Conservation (phyloP, 352 stramenopile species). For the Phytophthora meadii region DNA sequence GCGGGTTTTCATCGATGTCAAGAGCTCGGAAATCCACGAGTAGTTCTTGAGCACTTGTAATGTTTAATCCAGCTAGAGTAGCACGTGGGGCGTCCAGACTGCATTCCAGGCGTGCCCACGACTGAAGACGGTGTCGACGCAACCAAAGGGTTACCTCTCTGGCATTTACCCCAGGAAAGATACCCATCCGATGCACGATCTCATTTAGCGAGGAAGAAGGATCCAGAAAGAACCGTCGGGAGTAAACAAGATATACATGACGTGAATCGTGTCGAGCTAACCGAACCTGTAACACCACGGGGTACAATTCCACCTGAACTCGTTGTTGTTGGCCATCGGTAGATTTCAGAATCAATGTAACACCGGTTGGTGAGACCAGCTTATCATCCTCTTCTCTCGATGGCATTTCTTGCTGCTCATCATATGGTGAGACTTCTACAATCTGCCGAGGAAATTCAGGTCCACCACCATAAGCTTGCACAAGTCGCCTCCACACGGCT, state of each 20-base stretch:
- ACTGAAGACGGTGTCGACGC: constrained; percentile 57
- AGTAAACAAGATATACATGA: constrained; percentile 66
- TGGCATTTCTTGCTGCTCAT: constrained; percentile 27
- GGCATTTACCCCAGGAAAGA: constrained; percentile 60
- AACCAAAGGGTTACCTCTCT: constrained; percentile 71
- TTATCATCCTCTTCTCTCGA: constrained; percentile 25
- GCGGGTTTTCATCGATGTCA: constrained; percentile 35
- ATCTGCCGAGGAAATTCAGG: constrained; percentile 64
- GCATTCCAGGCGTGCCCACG: constrained; percentile 67
- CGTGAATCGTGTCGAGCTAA: constrained; percentile 62
- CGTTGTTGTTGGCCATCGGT: constrained; percentile 19
- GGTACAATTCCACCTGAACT: constrained; percentile 61
- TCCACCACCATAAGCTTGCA: constrained; percentile 62
- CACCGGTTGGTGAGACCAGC: neutral
- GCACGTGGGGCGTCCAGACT: constrained; percentile 49
- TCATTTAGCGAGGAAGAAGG: constrained; percentile 53
- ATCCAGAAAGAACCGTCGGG: constrained; percentile 54
- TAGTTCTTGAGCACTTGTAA: constrained; percentile 64
- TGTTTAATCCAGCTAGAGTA: constrained; percentile 49
- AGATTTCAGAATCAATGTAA: constrained; percentile 1
- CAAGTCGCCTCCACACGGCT: constrained; percentile 58
- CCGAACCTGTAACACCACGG: constrained; percentile 59
- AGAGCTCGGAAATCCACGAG: constrained; percentile 73
- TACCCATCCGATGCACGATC: constrained; percentile 61
- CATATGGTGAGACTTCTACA: constrained; percentile 14